A percentile compares a stretch with the other conserved stretches of the same genome.
phyloP scores from a whole-genome alignment of 495 filamentous ascomycete genomes.

The Hyaloscypha finlandica region DNA sequence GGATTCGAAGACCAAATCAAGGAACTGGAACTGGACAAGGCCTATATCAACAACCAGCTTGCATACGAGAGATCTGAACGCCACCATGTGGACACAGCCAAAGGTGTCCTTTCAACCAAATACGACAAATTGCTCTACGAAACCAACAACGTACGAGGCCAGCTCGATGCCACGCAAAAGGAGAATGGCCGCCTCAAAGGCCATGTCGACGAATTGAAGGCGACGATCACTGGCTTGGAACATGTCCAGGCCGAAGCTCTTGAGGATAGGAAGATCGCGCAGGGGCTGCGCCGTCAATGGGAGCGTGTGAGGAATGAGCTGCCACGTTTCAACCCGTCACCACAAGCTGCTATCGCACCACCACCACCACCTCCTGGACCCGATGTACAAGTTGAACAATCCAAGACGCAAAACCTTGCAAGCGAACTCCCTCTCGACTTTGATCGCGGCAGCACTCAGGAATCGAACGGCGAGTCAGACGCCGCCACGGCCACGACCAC shows the following conservation, averaged over 20 bases:
- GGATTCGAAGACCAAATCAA: background rate
- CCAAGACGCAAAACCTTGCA: background rate
- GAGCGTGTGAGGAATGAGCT: background rate
- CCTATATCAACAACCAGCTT: background rate
- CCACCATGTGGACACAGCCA: background rate
- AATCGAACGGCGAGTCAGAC: background rate
- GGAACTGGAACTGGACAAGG: background rate
- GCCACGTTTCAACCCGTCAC: background rate
- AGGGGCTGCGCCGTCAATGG: background rate
- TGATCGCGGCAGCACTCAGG: background rate
- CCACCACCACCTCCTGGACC: background rate
- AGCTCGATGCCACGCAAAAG: background rate
- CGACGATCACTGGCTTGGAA: background rate
- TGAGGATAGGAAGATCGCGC: background rate
- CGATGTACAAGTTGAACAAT: background rate
- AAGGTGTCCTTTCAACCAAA: background rate
- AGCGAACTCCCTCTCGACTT: background rate
- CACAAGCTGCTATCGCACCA: background rate
- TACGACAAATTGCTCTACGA: background rate
- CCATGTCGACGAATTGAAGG: background rate
- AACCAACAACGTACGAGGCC: background rate
- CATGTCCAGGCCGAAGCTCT: background rate
- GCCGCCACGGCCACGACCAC: background rate
- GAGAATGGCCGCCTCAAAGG: background rate
- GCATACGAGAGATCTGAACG: background rate